These are phyloP conservation scores for Nelumbo lutea DNA, from an alignment of 164 flowering plant genomes.

Conservation along the genomic window DNA sequence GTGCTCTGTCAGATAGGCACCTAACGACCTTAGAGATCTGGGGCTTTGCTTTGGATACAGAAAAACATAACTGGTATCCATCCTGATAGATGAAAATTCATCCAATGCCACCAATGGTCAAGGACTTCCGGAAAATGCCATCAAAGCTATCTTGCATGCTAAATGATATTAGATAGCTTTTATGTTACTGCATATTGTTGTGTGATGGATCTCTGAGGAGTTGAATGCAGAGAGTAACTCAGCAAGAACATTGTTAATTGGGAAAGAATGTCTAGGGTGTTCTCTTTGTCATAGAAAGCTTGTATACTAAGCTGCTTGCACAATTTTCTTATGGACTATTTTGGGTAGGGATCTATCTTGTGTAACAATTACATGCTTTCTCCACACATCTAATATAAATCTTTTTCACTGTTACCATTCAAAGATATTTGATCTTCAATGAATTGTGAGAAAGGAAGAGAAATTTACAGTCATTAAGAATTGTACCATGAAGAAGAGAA, in stretches of 20 bases:
- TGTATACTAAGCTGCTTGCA: neutral
- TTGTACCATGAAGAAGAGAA: conserved; percentile 50
- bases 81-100: no score
- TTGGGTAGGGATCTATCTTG: neutral
- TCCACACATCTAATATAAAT: neutral
- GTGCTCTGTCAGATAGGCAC: no score
- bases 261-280: neutral
- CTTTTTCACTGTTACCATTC: neutral
- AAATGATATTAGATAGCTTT: no score
- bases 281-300: neutral
- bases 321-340: neutral
- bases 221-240: no score
- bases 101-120: no score
- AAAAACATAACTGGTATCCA: no score
- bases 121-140: no score
- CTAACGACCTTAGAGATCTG: no score
- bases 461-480: neutral
- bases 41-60: no score
- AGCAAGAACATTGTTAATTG: neutral
- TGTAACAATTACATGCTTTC: neutral
- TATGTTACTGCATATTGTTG: no score
- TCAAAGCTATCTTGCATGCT: no score
- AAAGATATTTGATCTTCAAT: neutral
- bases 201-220: no score
- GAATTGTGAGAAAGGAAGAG: neutral